Evolutionary conservation across 1,284 basidiomycete genomes (phyloP).

Genomic region (Leccinum pachyderme): DNA sequence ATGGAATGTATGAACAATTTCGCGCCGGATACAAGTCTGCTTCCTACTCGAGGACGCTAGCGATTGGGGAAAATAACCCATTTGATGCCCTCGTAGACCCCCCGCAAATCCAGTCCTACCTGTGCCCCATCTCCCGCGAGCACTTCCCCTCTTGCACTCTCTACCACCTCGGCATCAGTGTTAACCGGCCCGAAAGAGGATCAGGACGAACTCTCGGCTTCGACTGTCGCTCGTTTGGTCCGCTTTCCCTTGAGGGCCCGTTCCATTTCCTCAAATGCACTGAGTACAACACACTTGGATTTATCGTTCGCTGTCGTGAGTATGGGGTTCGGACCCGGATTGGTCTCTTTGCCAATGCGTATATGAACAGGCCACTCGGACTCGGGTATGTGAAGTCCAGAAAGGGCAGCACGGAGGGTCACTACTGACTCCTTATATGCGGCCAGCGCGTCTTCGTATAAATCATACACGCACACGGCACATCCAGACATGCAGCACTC

Average conservation of each 20-base stretch:
- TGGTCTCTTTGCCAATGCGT: slow-evolving; percentile 9
- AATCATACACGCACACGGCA: slow-evolving; percentile 83
- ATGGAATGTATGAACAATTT: background rate
- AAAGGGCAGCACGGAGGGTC: slow-evolving; percentile 51
- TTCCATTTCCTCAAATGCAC: slow-evolving; percentile 70
- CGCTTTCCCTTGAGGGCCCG: slow-evolving; percentile 47
- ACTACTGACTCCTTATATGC: slow-evolving; percentile 59
- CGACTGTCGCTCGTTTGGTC: slow-evolving; percentile 24
- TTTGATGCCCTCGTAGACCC: slow-evolving; percentile 22
- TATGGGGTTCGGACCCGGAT: background rate
- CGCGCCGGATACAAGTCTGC: background rate
- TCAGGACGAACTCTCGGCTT: slow-evolving; percentile 39
- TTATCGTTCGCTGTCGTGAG: slow-evolving; percentile 14
- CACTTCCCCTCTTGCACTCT: slow-evolving; percentile 20
- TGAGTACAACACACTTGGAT: slow-evolving; percentile 41
- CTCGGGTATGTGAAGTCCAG: slow-evolving; percentile 48
- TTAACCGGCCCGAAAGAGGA: slow-evolving; percentile 7
- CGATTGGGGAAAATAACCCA: slow-evolving; percentile 27
- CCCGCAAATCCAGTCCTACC: slow-evolving; percentile 7
- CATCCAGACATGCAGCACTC: slow-evolving; percentile 95
- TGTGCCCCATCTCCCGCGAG: slow-evolving; percentile 12
- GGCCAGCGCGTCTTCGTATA: slow-evolving; percentile 78
- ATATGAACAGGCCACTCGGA: slow-evolving; percentile 64
- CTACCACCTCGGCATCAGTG: slow-evolving; percentile 17
- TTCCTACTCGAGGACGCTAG: slow-evolving; percentile 7